Conservation (phyloP, 2,329 filamentous ascomycete species). For the Arthrinium puccinioides region DNA sequence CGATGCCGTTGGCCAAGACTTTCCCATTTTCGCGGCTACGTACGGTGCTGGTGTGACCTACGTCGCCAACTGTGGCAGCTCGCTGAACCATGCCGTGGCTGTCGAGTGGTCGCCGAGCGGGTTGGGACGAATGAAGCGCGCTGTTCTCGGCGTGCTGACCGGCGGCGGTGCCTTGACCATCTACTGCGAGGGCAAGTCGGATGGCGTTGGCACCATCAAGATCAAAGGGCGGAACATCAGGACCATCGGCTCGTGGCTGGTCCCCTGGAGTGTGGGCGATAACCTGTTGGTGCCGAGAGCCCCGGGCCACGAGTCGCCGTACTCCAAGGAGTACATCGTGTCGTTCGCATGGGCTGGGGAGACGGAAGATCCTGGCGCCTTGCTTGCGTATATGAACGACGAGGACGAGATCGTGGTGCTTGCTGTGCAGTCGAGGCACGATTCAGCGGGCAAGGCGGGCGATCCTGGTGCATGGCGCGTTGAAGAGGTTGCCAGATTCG, state of each 20-base stretch:
- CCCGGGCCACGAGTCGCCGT: constrained; percentile 19
- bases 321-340: constrained; percentile 31
- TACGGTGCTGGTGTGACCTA: constrained; percentile 37
- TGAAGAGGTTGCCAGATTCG: constrained; percentile 41
- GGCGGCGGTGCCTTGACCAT: constrained; percentile 42
- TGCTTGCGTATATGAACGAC: constrained; percentile 47
- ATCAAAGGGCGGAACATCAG: constrained; percentile 29
- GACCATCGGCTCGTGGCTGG: constrained; percentile 39
- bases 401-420: constrained; percentile 42
- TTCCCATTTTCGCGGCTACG: constrained; percentile 21
- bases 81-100: constrained; percentile 46
- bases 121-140: constrained; percentile 45
- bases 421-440: constrained; percentile 32
- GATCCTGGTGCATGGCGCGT: constrained; percentile 36
- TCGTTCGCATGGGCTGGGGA: constrained; percentile 47
- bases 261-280: constrained; percentile 50
- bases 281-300: constrained; percentile 40
- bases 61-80: constrained; percentile 40
- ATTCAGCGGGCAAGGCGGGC: constrained; percentile 8
- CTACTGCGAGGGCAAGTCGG: constrained; percentile 39
- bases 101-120: constrained; percentile 53
- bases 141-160: constrained; percentile 43
- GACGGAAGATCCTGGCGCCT: constrained; percentile 29
- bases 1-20: constrained; percentile 14
- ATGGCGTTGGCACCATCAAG: constrained; percentile 14